Base-by-base conservation (phyloP, 371 early-diverging fungal genomes). In the Mucor velutinosus region DNA sequence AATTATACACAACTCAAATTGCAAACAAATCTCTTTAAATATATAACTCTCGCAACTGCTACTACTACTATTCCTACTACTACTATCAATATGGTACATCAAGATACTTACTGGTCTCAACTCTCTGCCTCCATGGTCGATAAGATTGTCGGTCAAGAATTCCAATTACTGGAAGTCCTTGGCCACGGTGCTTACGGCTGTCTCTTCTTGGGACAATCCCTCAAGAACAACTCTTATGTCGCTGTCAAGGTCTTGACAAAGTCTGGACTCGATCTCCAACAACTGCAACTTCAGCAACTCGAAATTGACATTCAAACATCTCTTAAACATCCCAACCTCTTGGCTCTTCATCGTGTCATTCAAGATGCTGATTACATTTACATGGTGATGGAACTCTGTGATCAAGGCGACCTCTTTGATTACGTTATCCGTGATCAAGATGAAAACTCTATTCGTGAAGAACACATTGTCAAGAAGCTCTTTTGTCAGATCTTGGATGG, bases 231-330 rank as follows among this genome's bases (percentile, higher is more conserved):
- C 32, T 58, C 79, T 56, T 88, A 83, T 71, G 81, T 84, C 39
- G 93, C 93, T 64, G 82, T 93, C 76, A 93, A 93, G 73, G 86
- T 87, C 21, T 83, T 93, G 25, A 86, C 83, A 75, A 93, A 92
- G 73, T 73, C 77, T 10, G 87, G 87, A 21, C 83, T 91, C 21
- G 77, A 87, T 41, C 72, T 78, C 8, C 66, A 80, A 35, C 91
- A 90, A 66, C 83, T 89, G 37, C 71, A 84, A 51, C 78, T 89
- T 12, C 93, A 93, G 72, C 88, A 86, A 33, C 81, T 89, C 66
- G 96, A 96, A 79, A 87, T 89, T 29, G 86, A 87, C 55, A 87
- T 93, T 51, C 90, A 94, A 69, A 79, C 84, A 23, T 74, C 80
- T 8, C 83, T 94, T 53, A 78, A 79, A 6, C 93, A 93, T 70